Evolutionary conservation across 1,139 yeast genomes (phyloP).

Genomic region (Suhomyces taliae): DNA sequence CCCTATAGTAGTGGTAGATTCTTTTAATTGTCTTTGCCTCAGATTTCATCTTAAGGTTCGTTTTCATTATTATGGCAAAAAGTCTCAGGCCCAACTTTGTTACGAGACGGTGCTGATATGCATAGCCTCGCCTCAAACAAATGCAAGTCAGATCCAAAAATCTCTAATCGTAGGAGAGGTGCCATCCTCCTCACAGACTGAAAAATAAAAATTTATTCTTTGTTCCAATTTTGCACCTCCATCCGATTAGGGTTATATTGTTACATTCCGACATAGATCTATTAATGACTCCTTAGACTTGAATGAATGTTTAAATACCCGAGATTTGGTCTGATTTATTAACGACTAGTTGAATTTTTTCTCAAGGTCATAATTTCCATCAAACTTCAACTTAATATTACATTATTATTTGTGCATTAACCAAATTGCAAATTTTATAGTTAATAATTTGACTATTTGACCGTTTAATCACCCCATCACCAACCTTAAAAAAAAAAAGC

Average conservation of each 20-base stretch:
- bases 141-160: background rate
- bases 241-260: constrained; percentile 7
- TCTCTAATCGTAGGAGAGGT: background rate
- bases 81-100: background rate
- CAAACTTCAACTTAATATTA: too few relatives aligned
- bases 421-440: too few relatives aligned
- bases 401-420: too few relatives aligned
- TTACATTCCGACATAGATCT: constrained; percentile 5
- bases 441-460: background rate
- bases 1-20: too few relatives aligned
- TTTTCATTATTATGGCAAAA: too few relatives aligned
- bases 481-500: background rate
- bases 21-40: too few relatives aligned
- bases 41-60: too few relatives aligned
- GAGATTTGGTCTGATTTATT: constrained; percentile 2
- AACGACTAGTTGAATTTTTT: background rate
- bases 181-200: background rate
- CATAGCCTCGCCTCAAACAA: background rate
- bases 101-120: background rate
- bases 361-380: too few relatives aligned
- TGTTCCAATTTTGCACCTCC: background rate
- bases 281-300: background rate
- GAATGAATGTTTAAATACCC: constrained; percentile 2
- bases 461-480: constrained; percentile 1
- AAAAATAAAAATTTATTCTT: too few relatives aligned